These are phyloP conservation scores for Pichiaceae sp. DNA, from an alignment of 1,139 yeast genomes.

Conservation along the genomic window DNA sequence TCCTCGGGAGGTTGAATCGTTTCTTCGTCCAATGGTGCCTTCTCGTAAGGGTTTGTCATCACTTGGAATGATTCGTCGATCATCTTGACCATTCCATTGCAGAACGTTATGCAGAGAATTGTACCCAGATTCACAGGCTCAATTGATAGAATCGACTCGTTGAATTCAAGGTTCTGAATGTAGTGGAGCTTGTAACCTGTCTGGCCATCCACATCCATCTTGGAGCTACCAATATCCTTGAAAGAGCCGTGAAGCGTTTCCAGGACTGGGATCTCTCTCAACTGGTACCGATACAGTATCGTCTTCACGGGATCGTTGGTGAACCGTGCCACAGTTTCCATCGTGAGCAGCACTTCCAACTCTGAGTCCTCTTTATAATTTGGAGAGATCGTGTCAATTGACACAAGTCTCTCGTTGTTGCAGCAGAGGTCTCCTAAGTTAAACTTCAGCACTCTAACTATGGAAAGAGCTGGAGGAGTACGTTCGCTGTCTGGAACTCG, in stretches of 20 bases:
- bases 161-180: constrained; percentile 15
- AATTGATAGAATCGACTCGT: constrained; percentile 18
- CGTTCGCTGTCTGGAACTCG: constrained; percentile 41
- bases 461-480: constrained; percentile 16
- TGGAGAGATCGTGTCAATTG: constrained; percentile 38
- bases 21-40: background rate
- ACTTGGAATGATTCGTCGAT: constrained; percentile 27
- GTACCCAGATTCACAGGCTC: constrained; percentile 22
- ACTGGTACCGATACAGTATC: constrained; percentile 31
- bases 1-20: constrained; percentile 20
- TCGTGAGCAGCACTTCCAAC: constrained; percentile 24
- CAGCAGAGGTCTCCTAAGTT: constrained; percentile 15
- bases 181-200: constrained; percentile 9
- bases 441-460: constrained; percentile 13
- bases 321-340: constrained; percentile 16
- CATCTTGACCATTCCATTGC: constrained; percentile 36
- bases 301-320: constrained; percentile 16
- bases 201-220: constrained; percentile 10
- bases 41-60: constrained; percentile 14
- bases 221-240: constrained; percentile 9
- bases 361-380: constrained; percentile 25
- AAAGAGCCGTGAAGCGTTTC: constrained; percentile 19
- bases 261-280: constrained; percentile 17
- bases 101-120: constrained; percentile 25
- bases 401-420: constrained; percentile 16